phyloP scores from a whole-genome alignment of 768 basidiomycete genomes.

The Tylopilus rubrobrunneus region DNA sequence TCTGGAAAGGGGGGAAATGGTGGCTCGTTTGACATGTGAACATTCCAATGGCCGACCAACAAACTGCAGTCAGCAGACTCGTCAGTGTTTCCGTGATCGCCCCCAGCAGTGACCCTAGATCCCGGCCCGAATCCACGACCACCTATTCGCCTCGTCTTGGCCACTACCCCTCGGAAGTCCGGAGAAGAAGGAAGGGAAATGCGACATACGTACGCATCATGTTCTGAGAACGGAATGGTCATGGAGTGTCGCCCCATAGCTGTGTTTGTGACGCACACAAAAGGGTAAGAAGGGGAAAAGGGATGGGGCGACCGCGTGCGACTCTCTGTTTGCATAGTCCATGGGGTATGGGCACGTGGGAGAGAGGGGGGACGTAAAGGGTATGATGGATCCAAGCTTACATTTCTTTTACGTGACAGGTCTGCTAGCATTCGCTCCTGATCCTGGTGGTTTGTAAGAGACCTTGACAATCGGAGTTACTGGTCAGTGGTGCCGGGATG shows the following conservation, averaged over 20 bases:
- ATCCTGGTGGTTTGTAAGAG: conserved; percentile 1
- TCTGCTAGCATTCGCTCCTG: not conserved
- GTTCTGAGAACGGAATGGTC: not conserved
- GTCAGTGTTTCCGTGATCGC: not conserved
- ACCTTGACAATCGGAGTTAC: conserved; percentile 1
- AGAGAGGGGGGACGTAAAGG: conserved; percentile 7
- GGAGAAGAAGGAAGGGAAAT: conserved; percentile 7
- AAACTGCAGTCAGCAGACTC: not conserved
- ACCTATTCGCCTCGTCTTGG: not conserved
- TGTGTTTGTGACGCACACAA: conserved; percentile 1
- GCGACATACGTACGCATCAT: conserved; percentile 7
- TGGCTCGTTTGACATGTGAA: not conserved
- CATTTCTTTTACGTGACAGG: conserved; percentile 2
- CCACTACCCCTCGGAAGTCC: conserved; percentile 18
- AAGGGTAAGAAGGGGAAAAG: not conserved
- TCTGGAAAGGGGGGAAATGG: not conserved
- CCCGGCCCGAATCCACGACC: conserved; percentile 1
- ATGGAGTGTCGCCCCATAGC: conserved; percentile 6
- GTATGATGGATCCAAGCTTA: conserved; percentile 1
- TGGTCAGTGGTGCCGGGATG: not conserved
- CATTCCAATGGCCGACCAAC: not conserved
- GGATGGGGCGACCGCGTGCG: conserved; percentile 8
- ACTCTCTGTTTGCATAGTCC: conserved; percentile 2
- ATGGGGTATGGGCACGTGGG: conserved; percentile 14
- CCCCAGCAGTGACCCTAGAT: not conserved